Conservation (phyloP, 352 stramenopile genomes). For the Salisapilia sapeloensis region DNA sequence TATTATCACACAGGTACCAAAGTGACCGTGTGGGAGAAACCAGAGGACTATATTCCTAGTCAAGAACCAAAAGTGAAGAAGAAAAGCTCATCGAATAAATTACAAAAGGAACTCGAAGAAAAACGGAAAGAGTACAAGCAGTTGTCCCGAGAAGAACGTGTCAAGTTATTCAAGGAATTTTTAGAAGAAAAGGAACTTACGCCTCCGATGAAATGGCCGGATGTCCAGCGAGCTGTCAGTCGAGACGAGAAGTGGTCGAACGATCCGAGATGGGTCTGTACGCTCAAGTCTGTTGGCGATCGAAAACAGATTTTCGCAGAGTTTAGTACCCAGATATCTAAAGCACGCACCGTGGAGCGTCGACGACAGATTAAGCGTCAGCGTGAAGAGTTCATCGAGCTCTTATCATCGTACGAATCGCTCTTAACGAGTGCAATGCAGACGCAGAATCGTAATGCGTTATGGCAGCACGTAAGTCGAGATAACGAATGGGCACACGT, state of each 20-base stretch:
- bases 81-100: slow-evolving; percentile 7
- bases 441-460: slow-evolving; percentile 2
- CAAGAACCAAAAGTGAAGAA: slow-evolving; percentile 11
- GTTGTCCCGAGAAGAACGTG: slow-evolving; percentile 28
- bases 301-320: slow-evolving; percentile 77
- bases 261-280: slow-evolving; percentile 52
- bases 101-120: slow-evolving; percentile 4
- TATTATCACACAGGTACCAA: slow-evolving; percentile 70
- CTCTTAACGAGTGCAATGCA: slow-evolving; percentile 7
- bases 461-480: slow-evolving; percentile 22
- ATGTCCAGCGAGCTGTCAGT: slow-evolving; percentile 35
- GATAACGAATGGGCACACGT: slow-evolving; percentile 19
- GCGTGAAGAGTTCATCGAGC: slow-evolving; percentile 56
- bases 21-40: slow-evolving; percentile 66
- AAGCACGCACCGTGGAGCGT: slow-evolving; percentile 46
- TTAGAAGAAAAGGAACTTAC: slow-evolving; percentile 50
- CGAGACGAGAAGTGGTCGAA: slow-evolving; percentile 29
- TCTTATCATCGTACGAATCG: slow-evolving; percentile 34
- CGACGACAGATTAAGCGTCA: slow-evolving; percentile 49
- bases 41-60: slow-evolving; percentile 22
- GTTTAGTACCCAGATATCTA: slow-evolving; percentile 59
- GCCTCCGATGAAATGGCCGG: slow-evolving; percentile 53
- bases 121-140: slow-evolving; percentile 12
- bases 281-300: slow-evolving; percentile 40
- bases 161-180: slow-evolving; percentile 53